Evolutionary conservation across 2,329 filamentous ascomycete genomes (phyloP).

Genomic region (Aspergillus aculeatinus): DNA sequence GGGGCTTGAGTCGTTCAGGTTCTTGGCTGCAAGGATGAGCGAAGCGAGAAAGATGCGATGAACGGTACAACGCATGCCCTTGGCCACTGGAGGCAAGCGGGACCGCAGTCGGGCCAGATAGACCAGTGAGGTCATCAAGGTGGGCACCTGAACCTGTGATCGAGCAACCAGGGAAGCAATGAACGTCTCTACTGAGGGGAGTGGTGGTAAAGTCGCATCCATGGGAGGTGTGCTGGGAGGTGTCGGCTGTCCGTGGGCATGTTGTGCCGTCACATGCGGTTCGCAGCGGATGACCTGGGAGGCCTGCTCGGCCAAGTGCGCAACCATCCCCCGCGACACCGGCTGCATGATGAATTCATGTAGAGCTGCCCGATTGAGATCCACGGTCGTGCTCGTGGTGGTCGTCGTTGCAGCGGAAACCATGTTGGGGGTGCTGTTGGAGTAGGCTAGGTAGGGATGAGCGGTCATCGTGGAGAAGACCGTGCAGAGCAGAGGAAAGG

Average conservation of each 20-base stretch:
- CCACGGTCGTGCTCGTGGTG: slow-evolving; percentile 14
- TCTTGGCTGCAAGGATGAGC: slow-evolving; percentile 76
- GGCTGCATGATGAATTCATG: slow-evolving; percentile 49
- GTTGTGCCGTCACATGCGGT: slow-evolving; percentile 47
- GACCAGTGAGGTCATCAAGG: slow-evolving; percentile 93
- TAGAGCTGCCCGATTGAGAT: slow-evolving; percentile 45
- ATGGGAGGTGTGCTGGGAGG: slow-evolving; percentile 61
- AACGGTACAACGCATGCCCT: slow-evolving; percentile 92
- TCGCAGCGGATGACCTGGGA: slow-evolving; percentile 51
- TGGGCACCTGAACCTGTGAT: slow-evolving; percentile 95
- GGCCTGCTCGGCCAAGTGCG: slow-evolving; percentile 48
- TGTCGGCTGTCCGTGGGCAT: slow-evolving; percentile 54
- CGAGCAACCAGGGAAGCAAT: slow-evolving; percentile 87
- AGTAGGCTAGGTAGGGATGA: slow-evolving; percentile 1
- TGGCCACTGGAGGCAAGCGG: slow-evolving; percentile 87
- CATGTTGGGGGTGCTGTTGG: slow-evolving; percentile 2
- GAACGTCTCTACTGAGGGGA: slow-evolving; percentile 85
- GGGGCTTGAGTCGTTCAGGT: slow-evolving; percentile 95
- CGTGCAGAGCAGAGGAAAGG: not conserved
- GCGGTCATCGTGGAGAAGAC: not conserved
- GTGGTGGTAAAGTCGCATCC: slow-evolving; percentile 43
- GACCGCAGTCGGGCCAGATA: slow-evolving; percentile 84
- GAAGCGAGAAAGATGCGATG: slow-evolving; percentile 91
- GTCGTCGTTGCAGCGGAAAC: not conserved
- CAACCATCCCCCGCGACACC: slow-evolving; percentile 50